Evolutionary conservation across 2,329 filamentous ascomycete species (phyloP), one percentile per base, ranked within the genome.

Genomic region (Fusarium fujikuroi): DNA sequence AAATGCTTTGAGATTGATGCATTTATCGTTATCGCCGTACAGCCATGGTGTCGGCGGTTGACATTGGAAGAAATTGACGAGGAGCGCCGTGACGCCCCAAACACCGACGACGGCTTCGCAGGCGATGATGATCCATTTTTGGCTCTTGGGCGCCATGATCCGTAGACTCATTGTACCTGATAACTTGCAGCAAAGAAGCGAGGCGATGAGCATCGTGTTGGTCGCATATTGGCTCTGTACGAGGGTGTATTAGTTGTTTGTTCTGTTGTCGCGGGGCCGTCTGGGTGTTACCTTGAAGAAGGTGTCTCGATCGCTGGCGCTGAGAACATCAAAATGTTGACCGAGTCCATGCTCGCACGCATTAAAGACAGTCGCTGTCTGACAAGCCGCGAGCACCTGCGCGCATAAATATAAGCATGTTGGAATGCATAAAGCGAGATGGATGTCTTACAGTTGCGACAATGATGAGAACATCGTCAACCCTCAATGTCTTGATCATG

Each of bases 1-100:
- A 44, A 79, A 76, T 3, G 64, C 66, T 1, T 46, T 60, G 7
- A 63, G 52, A 23, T 77, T 65, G 7, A 79, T 75, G 63, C 78
- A 81, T 25, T 66, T 44, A 9, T 52, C 57, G 10, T 50, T 71
- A 32, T 72, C 68, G 3, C 57, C 70, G 19, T 80, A 80, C 46
- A 71, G 47, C 70, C 80, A 82, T 0, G 78, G 81, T 14, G 63
- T 57, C 16, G 78, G 75, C 4, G 72, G 58, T 28, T 75, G 60
- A 25, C 78, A 80, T 40, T 79, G 77, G 32, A 80, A 79, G 18
- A 79, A 57, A 34, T 73, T 75, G 63, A 76, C 77, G 53, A 76
- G 9, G 28, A 80, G 49, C 0, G 75, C 78, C 2, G 73, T 70
- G 16, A 70, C 15, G 3, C 78, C 78, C 78, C 78, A 80, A 5